These are phyloP conservation scores for Ceratorhiza oryzae-sativae DNA, from an alignment of 1,284 basidiomycete species.

Conservation along the genomic window DNA sequence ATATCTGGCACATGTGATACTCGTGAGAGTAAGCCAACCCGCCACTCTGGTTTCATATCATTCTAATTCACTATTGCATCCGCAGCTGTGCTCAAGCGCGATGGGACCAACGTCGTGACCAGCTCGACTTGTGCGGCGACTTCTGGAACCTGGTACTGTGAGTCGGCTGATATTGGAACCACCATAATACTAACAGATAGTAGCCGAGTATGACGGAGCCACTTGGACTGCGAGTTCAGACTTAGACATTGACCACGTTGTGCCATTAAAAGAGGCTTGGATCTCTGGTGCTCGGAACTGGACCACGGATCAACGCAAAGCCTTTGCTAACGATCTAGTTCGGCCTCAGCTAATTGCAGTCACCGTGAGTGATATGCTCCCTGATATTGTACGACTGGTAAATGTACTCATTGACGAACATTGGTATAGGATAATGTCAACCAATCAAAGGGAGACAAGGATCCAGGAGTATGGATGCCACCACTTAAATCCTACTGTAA, in stretches of 20 bases:
- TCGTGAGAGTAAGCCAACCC: constrained; percentile 56
- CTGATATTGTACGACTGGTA: not conserved
- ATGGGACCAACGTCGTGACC: constrained; percentile 52
- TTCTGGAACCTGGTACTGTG: constrained; percentile 22
- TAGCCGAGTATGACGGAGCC: constrained; percentile 53
- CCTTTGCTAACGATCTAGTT: constrained; percentile 61
- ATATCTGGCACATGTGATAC: constrained; percentile 63
- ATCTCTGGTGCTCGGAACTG: constrained; percentile 60
- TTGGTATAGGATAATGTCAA: constrained; percentile 49
- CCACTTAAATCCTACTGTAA: constrained; percentile 54
- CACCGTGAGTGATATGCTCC: constrained; percentile 48
- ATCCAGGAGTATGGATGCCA: constrained; percentile 59
- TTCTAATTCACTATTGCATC: not conserved
- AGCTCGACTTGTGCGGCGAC: not conserved
- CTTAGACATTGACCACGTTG: constrained; percentile 58
- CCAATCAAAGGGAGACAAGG: constrained; percentile 54
- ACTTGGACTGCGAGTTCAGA: constrained; percentile 63
- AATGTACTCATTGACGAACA: not conserved
- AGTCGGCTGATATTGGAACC: not conserved
- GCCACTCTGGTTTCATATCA: not conserved
- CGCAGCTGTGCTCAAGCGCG: constrained; percentile 48
- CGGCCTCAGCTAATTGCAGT: constrained; percentile 62
- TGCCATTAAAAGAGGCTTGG: constrained; percentile 54
- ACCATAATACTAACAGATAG: constrained; percentile 44
- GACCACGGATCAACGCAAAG: constrained; percentile 58